A percentile compares a stretch with the other conserved stretches of the same genome.
phyloP scores from a whole-genome alignment of 805 yeast genomes.

The Isabelozyma gotoi region DNA sequence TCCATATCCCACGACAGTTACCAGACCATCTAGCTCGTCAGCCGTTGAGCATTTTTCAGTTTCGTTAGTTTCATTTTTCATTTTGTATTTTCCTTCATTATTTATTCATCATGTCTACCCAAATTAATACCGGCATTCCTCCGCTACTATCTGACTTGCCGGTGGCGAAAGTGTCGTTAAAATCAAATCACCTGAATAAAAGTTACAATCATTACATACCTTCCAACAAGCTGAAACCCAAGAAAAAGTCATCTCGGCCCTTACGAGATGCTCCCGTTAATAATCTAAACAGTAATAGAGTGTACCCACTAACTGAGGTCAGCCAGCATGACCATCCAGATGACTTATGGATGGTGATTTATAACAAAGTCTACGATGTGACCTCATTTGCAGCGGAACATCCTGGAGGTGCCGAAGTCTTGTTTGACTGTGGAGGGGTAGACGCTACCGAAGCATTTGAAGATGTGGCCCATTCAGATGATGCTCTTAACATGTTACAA shows the following conservation, averaged over 20 bases:
- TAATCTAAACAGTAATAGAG: neutral
- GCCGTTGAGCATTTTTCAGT: no score
- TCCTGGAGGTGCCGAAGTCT: slow-evolving; percentile 76
- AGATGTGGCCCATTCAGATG: slow-evolving; percentile 38
- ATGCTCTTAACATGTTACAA: slow-evolving; percentile 29
- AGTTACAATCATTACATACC: neutral
- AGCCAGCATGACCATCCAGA: slow-evolving; percentile 70
- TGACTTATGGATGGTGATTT: slow-evolving; percentile 81
- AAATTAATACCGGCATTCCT: neutral
- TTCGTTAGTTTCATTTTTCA: no score
- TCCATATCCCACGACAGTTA: no score
- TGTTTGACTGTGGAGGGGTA: slow-evolving; percentile 75
- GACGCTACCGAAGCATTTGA: slow-evolving; percentile 74
- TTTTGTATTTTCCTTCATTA: no score
- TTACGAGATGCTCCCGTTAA: neutral
- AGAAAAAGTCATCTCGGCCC: neutral
- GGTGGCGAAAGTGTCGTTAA: neutral
- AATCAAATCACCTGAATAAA: no score
- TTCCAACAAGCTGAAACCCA: neutral
- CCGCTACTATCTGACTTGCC: neutral
- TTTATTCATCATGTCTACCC: neutral
- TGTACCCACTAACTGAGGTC: slow-evolving; percentile 47
- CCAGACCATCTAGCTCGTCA: no score
- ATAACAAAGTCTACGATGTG: slow-evolving; percentile 77
- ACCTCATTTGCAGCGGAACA: slow-evolving; percentile 72